A percentile compares a stretch with the other conserved stretches of the same genome.
These are phyloP conservation scores for Anacardium occidentale DNA, from an alignment of 345 rosid genomes.

Conservation along the genomic window DNA sequence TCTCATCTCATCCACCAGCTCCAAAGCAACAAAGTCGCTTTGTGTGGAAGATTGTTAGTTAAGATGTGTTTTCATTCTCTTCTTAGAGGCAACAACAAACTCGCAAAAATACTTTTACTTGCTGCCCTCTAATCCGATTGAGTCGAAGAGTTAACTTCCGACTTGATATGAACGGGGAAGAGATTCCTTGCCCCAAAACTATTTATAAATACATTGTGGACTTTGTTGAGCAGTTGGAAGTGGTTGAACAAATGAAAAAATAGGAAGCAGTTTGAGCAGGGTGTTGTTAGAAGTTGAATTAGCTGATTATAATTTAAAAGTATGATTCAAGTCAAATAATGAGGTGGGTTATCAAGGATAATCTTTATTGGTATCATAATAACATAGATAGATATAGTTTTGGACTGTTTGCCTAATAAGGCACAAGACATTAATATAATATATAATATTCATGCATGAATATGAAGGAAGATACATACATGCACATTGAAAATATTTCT, in stretches of 20 bases:
- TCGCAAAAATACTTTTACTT: background rate
- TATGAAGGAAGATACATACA: background rate
- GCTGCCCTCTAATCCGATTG: no score
- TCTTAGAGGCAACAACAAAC: background rate
- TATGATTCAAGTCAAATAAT: constrained; percentile 17
- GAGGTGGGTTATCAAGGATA: background rate
- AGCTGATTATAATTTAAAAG: constrained; percentile 1
- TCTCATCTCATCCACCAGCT: no score
- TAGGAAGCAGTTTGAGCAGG: constrained; percentile 16
- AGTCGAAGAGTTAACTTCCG: no score
- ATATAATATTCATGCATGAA: background rate
- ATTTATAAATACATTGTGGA: no score
- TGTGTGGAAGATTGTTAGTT: constrained; percentile 7
- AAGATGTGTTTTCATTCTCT: no score
- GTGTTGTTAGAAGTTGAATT: constrained; percentile 32
- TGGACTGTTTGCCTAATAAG: no score
- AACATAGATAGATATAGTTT: no score
- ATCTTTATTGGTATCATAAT: no score
- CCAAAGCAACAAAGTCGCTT: no score
- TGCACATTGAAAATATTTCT: no score
- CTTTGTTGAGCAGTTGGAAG: constrained; percentile 14
- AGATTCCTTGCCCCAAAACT: no score
- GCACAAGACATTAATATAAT: background rate
- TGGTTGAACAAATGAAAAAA: constrained; percentile 26
- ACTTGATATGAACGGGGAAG: no score